Conservation (phyloP, 768 basidiomycete species). For the Tricholoma saponaceum region DNA sequence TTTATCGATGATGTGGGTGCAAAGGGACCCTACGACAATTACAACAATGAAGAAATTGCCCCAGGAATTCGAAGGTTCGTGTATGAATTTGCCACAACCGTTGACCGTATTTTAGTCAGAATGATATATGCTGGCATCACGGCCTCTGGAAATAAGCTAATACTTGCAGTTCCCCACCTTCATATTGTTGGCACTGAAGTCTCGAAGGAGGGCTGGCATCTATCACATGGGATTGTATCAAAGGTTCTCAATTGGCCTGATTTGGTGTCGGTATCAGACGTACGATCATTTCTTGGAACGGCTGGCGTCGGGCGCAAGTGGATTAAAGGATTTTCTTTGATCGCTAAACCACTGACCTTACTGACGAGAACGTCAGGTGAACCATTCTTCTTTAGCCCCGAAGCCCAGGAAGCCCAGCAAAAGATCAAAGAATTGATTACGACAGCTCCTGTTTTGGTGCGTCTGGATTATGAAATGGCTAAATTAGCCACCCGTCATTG, state of each 20-base stretch:
- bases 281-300: conserved; percentile 20
- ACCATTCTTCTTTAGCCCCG: conserved; percentile 22
- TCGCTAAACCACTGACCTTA: conserved; percentile 21
- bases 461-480: conserved; percentile 26
- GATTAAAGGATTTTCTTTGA: conserved; percentile 20
- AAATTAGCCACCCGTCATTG: neutral
- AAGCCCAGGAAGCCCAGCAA: conserved; percentile 20
- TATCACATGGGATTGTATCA: conserved; percentile 17
- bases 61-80: conserved; percentile 23
- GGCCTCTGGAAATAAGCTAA: conserved; percentile 26
- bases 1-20: conserved; percentile 19
- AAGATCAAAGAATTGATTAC: conserved; percentile 19
- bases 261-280: conserved; percentile 9
- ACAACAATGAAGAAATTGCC: conserved; percentile 13
- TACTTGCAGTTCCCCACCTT: conserved; percentile 14
- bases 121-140: conserved; percentile 26
- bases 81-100: conserved; percentile 18
- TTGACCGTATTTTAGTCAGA: conserved; percentile 19
- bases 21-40: conserved; percentile 13
- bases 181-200: conserved; percentile 27
- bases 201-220: conserved; percentile 23
- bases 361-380: conserved; percentile 3
- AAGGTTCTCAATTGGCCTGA: conserved; percentile 26
- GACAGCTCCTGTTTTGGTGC: conserved; percentile 23
- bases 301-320: conserved; percentile 18